Conservation (phyloP, 1,139 yeast genomes). For the Yueomyces sp. region DNA sequence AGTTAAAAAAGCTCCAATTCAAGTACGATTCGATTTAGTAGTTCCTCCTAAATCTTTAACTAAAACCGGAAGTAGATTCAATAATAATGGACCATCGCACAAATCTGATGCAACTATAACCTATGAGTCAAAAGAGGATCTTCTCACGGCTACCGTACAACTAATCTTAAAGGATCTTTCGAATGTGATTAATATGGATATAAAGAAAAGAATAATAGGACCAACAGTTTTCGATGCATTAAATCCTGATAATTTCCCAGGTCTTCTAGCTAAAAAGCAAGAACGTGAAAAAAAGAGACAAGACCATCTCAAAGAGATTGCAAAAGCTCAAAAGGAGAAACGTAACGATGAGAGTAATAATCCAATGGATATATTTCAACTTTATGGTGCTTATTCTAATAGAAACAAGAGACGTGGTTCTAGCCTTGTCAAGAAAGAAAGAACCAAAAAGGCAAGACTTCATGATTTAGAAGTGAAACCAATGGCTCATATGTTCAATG, state of each 20-base stretch:
- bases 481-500: constrained; percentile 62
- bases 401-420: constrained; percentile 5
- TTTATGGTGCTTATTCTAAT: constrained; percentile 15
- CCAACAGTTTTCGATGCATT: constrained; percentile 55
- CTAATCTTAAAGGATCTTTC: constrained; percentile 53
- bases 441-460: constrained; percentile 1
- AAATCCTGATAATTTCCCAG: constrained; percentile 48
- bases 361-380: constrained; percentile 21
- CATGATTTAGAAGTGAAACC: constrained; percentile 28
- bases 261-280: constrained; percentile 31
- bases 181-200: constrained; percentile 53
- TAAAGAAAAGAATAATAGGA: constrained; percentile 62
- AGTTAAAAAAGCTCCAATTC: constrained; percentile 14
- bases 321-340: constrained; percentile 10
- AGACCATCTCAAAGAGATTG: constrained; percentile 17
- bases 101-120: constrained; percentile 2
- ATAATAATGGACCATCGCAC: background rate
- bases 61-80: background rate
- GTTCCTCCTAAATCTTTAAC: constrained; percentile 3
- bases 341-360: constrained; percentile 7
- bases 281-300: constrained; percentile 25
- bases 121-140: constrained; percentile 15
- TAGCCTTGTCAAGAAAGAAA: constrained; percentile 3
- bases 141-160: constrained; percentile 46
- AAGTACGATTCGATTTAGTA: constrained; percentile 16